Evolutionary conservation across 2,329 filamentous ascomycete genomes (phyloP), one percentile per base, ranked within the genome.

Genomic region (Pestalotiopsis sp.): DNA sequence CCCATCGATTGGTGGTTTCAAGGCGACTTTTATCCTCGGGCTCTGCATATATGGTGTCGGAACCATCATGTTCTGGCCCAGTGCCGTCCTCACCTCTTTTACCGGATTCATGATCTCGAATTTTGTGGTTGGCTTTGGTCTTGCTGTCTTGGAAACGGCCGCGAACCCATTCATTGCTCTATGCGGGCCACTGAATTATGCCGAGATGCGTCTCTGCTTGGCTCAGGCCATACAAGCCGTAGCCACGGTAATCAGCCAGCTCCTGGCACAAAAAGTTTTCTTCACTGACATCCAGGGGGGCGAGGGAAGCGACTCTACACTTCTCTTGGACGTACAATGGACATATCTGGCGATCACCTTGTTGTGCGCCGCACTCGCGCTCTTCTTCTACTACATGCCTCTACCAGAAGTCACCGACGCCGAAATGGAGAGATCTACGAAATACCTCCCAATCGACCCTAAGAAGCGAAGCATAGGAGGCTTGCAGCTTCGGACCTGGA

Each of bases 21-120:
- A 93, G 72, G 89, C 89, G 57, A 93, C 92, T 0, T 95, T 96
- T 73, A 95, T 96, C 69, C 84, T 91, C 36, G 93, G 93, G 1
- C 83, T 95, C 4, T 87, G 86, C 72, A 90, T 95, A 66, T 95
- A 95, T 76, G 91, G 91, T 1, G 84, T 89, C 4, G 92, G 91
- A 1, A 93, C 92, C n/a, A 89, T 95, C 71, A 93, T 94, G 81
- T 95, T 95, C 81, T 96, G 93, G 93, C 93, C 93, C 0, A 92
- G 91, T 1, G 92, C 91, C 7, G 88, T 95, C 11, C 87, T 93
- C 69, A 86, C 86, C 59, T 93, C 92, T 2, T 96, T 93, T 73
- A 87, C 90, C 17, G 93, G 93, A 2, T 96, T 95, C 80, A 90
- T 94, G 79, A 87, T 92, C 63, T 90, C 86, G 73, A 90, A 85